Evolutionary conservation across 1,284 basidiomycete species (phyloP), one percentile per base, ranked within the genome.

Genomic region (Ceratobasidium sp.): DNA sequence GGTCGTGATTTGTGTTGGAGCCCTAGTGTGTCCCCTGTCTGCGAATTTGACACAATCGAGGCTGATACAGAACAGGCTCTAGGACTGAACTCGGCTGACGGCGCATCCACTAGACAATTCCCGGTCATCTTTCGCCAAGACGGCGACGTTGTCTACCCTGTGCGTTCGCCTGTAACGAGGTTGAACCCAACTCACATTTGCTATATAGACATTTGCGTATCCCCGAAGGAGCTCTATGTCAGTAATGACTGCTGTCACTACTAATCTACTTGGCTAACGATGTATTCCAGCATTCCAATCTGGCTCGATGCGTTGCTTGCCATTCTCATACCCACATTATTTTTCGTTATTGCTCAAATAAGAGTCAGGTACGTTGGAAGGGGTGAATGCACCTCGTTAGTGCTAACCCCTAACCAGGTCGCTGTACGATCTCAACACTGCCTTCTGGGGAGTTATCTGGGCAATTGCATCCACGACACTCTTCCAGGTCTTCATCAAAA

Each of bases 401-500:
- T n/a, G n/a, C 27, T n/a, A n/a, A n/a, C n/a, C n/a, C n/a, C n/a
- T n/a, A n/a, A n/a, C 29, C n/a, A 70, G 69, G 31, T 70, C 69
- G 8, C 25, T 65, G 10, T 70, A 70, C 20, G 69, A 70, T 42
- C 32, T 70, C 15, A 70, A 70, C 38, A 70, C 69, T 22, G 69
- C 69, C 3, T 70, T 70, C 53, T 70, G 69, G 69, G 69, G 69
- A 17, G 38, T 62, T 38, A 65, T 70, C 3, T 70, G 69, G 69
- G 69, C 57, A 25, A 34, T 70, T 27, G 49, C 60, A 10, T 50
- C 69, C 17, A 55, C 60, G 12, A 62, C 69, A 31, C 35, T 70
- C 13, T 70, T 70, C 50, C 69, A 70, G 47, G 69, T 70, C 25
- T 54, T 62, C 40, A 70, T 70, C 52, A 70, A 70, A 45, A 70